Conservation (phyloP, 352 stramenopile species). For the Phytopythium vexans region DNA sequence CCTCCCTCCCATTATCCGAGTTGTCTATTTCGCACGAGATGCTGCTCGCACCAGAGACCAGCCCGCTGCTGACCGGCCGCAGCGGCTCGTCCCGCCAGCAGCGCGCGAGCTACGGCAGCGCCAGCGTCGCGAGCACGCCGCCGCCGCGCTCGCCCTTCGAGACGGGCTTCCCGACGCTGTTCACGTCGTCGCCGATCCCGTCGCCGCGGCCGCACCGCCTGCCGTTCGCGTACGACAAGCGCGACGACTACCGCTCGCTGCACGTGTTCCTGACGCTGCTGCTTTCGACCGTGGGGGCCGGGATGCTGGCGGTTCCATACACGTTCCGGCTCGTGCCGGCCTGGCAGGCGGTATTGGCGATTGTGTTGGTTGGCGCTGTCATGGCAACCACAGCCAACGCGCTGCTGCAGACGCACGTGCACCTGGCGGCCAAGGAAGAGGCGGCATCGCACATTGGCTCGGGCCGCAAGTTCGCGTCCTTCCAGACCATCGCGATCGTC, state of each 20-base stretch:
- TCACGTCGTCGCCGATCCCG: constrained; percentile 43
- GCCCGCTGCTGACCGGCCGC: constrained; percentile 14
- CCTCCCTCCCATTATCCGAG: too few relatives aligned
- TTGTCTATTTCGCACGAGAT: too few relatives aligned
- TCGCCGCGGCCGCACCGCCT: constrained; percentile 53
- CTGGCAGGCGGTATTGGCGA: constrained; percentile 32
- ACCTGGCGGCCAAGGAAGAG: constrained; percentile 46
- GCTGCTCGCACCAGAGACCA: constrained; percentile 9
- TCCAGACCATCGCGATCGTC: constrained; percentile 59
- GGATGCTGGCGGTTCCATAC: constrained; percentile 70
- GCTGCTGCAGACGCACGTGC: constrained; percentile 55
- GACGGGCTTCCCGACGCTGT: constrained; percentile 67
- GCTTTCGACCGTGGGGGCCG: constrained; percentile 72
- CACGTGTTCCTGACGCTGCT: constrained; percentile 78
- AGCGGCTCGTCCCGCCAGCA: not conserved
- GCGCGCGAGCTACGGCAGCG: constrained; percentile 12
- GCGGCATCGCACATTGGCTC: constrained; percentile 38
- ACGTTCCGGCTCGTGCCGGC: constrained; percentile 56
- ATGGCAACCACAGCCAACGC: constrained; percentile 61
- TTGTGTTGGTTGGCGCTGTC: constrained; percentile 42
- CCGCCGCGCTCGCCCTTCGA: constrained; percentile 63
- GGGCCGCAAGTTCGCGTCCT: constrained; percentile 50
- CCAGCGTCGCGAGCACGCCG: constrained; percentile 9
- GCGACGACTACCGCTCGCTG: constrained; percentile 36
- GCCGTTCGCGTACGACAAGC: constrained; percentile 37